A percentile compares a stretch with the other conserved stretches of the same genome.
These are phyloP conservation scores for Fusarium equiseti DNA, from an alignment of 2,329 filamentous ascomycete genomes.

Conservation along the genomic window DNA sequence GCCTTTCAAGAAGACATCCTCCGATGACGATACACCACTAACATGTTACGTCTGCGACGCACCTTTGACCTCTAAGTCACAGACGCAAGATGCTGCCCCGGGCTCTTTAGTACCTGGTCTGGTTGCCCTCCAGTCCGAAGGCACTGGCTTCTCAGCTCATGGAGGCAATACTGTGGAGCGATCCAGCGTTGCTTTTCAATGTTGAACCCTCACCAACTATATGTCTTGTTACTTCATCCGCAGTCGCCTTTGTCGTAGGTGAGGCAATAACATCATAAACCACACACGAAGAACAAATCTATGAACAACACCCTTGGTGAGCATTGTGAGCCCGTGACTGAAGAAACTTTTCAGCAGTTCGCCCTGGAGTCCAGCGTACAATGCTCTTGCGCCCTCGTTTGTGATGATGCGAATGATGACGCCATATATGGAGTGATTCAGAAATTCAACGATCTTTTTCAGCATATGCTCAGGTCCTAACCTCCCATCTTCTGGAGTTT, in stretches of 20 bases:
- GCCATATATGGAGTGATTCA: slow-evolving; percentile 69
- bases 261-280: slow-evolving; percentile 60
- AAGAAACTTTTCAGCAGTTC: slow-evolving; percentile 88
- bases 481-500: slow-evolving; percentile 7
- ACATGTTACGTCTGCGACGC: slow-evolving; percentile 88
- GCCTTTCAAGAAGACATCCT: slow-evolving; percentile 54
- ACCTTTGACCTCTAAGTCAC: slow-evolving; percentile 70
- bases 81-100: slow-evolving; percentile 58
- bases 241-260: slow-evolving; percentile 43
- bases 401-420: slow-evolving; percentile 69
- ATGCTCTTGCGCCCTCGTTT: slow-evolving; percentile 73
- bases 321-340: slow-evolving; percentile 87
- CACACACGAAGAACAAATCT: slow-evolving; percentile 78
- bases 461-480: slow-evolving; percentile 14
- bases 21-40: slow-evolving; percentile 60
- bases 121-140: slow-evolving; percentile 84
- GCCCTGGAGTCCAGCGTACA: slow-evolving; percentile 82
- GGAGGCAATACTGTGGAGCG: slow-evolving; percentile 86
- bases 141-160: slow-evolving; percentile 92
- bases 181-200: slow-evolving; percentile 84
- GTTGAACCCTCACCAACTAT: slow-evolving; percentile 59
- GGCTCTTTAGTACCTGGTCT: slow-evolving; percentile 76
- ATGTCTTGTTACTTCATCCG: slow-evolving; percentile 29
- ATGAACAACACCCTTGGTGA: slow-evolving; percentile 84
- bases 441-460: slow-evolving; percentile 36